Evolutionary conservation across 2,329 filamentous ascomycete genomes (phyloP), one percentile per base, ranked within the genome.

Genomic region (Elsinoe fawcettii): DNA sequence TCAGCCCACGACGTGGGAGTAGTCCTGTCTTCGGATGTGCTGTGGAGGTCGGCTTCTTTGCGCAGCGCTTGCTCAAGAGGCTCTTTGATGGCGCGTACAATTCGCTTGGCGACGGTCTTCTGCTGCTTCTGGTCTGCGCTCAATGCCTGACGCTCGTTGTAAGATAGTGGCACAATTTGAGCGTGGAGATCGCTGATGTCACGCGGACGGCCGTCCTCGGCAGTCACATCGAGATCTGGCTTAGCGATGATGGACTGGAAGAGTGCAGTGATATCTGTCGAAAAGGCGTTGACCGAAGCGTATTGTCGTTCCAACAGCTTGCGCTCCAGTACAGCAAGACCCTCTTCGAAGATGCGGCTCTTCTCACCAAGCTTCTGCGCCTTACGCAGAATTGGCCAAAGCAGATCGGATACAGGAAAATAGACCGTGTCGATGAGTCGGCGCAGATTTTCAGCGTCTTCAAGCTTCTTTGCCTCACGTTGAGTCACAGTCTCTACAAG

Each of bases 401-500:
- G 79, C 53, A 95, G 74, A 64, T 84, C 84, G 57, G 85, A 81
- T 12, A 96, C 82, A 0, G 93, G 93, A 63, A 97, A 96, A 73
- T 97, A 99, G 64, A 95, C 86, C 34, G 83, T 86, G 69, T 97
- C 87, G 27, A 97, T 82, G 66, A 96, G 85, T 60, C 85, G 83
- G 63, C 83, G 83, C 65, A 97, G 81, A 51, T 90, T 76, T 67
- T 88, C 82, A 12, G 85, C 84, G 58, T 88, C 85, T 60, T 89
- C 82, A 20, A 95, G 76, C 70, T 95, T 95, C 63, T 84, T 75
- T 49, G 77, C 76, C 71, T 97, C 93, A 54, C 91, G 83, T 69
- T 86, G 77, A 62, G 88, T 88, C 36, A 93, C 75, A 56, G 84
- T 77, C 22, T 85, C 79, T 32, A 87, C 85, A 9, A 97, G 75